Evolutionary conservation across 192 early-diverging fungal genomes (phyloP).

Genomic region (Coemansia sp.): DNA sequence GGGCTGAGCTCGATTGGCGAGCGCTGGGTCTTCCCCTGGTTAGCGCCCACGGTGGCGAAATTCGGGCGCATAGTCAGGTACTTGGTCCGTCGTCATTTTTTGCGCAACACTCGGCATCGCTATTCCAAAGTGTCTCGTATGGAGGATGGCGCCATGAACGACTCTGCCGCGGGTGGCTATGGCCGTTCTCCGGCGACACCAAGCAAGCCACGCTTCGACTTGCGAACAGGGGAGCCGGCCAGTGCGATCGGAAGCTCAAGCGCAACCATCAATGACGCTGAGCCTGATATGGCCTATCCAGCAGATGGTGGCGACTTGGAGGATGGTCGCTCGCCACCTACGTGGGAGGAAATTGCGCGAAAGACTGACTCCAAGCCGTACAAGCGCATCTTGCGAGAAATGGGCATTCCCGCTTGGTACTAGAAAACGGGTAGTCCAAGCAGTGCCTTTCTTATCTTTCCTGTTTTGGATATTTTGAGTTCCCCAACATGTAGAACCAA

Average conservation of each 20-base stretch:
- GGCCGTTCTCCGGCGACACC: neutral
- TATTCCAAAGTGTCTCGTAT: conserved; percentile 22
- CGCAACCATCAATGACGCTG: conserved; percentile 15
- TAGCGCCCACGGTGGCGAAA: conserved; percentile 31
- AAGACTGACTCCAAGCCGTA: conserved; percentile 47
- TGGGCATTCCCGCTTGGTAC: conserved; percentile 56
- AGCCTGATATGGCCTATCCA: neutral
- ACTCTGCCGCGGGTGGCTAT: neutral
- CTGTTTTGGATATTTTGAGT: neutral
- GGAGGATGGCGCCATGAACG: neutral
- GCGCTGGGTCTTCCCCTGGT: conserved; percentile 40
- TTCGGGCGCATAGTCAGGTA: conserved; percentile 25
- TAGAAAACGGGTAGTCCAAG: conserved; percentile 1
- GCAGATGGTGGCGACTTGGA: conserved; percentile 22
- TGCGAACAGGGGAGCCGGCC: neutral
- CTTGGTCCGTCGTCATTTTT: conserved; percentile 20
- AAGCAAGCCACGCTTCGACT: conserved; percentile 16
- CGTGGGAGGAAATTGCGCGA: conserved; percentile 47
- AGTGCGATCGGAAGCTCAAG: conserved; percentile 24
- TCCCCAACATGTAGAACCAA: neutral
- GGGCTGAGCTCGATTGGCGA: conserved; percentile 38
- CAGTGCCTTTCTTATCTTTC: neutral
- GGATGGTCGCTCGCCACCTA: conserved; percentile 21
- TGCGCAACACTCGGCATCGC: conserved; percentile 7
- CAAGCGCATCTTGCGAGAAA: conserved; percentile 53